These are phyloP conservation scores for Alternaria solani DNA, from an alignment of 2,329 filamentous ascomycete genomes.

Conservation along the genomic window DNA sequence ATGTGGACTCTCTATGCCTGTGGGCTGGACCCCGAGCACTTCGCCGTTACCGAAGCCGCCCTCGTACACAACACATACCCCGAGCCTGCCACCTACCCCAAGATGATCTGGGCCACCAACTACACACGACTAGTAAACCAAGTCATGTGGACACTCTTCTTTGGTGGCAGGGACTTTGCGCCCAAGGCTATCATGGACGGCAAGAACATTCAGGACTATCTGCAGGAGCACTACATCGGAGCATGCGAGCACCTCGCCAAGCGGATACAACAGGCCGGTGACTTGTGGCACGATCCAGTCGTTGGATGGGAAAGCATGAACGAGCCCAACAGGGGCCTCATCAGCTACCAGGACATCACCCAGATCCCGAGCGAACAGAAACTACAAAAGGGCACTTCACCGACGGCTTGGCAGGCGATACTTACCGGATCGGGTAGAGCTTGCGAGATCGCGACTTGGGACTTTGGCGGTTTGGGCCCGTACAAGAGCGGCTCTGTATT, in stretches of 20 bases:
- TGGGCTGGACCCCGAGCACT: conserved; percentile 85
- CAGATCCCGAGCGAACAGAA: conserved; percentile 86
- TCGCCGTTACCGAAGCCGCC: conserved; percentile 86
- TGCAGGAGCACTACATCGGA: conserved; percentile 84
- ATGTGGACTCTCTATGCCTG: conserved; percentile 98
- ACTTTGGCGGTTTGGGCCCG: conserved; percentile 90
- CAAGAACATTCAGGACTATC: conserved; percentile 93
- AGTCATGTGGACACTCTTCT: conserved; percentile 94
- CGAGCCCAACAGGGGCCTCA: conserved; percentile 88
- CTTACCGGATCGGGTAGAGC: conserved; percentile 89
- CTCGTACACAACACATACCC: conserved; percentile 95
- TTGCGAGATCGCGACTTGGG: conserved; percentile 90
- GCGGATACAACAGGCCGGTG: conserved; percentile 87
- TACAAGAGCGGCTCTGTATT: conserved; percentile 85
- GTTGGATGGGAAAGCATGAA: conserved; percentile 98
- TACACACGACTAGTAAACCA: conserved; percentile 87
- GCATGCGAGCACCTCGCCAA: conserved; percentile 83
- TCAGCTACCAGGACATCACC: conserved; percentile 82
- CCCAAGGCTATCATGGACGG: conserved; percentile 96
- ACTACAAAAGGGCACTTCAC: conserved; percentile 89
- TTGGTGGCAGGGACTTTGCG: conserved; percentile 87
- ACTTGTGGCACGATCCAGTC: conserved; percentile 83
- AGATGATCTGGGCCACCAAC: conserved; percentile 99
- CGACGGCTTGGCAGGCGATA: conserved; percentile 93
- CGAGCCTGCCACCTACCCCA: conserved; percentile 84